phyloP scores from a whole-genome alignment of 371 early-diverging fungal genomes.

The Funneliformis caledonium region DNA sequence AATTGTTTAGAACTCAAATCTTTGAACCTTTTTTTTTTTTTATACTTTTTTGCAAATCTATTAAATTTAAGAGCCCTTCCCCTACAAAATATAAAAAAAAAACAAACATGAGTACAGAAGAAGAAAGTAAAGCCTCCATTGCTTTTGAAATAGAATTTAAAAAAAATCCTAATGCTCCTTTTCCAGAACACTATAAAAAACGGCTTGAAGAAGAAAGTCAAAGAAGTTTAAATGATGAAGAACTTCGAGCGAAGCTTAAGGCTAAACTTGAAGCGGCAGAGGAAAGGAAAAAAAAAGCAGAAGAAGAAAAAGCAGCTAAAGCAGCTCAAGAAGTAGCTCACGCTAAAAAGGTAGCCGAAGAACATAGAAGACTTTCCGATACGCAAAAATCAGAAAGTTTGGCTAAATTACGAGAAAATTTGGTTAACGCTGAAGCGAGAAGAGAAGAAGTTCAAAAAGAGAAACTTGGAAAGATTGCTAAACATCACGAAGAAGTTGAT shows the following conservation, averaged over 20 bases:
- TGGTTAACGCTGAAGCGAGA: constrained; percentile 12
- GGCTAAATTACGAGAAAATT: constrained; percentile 30
- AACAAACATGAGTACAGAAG: constrained; percentile 8
- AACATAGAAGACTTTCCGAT: constrained; percentile 31
- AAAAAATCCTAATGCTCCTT: constrained; percentile 23
- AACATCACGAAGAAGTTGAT: background rate
- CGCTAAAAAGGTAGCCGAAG: constrained; percentile 31
- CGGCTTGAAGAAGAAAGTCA: background rate
- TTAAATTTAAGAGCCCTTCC: background rate
- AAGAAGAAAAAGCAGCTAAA: background rate
- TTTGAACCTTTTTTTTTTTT: no score
- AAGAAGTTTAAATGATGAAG: constrained; percentile 19
- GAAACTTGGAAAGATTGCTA: background rate
- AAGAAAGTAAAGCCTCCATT: background rate
- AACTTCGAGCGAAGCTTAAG: constrained; percentile 10
- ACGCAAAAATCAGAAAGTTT: background rate
- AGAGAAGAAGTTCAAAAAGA: constrained; percentile 6
- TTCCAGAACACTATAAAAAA: constrained; percentile 10
- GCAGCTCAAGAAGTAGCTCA: constrained; percentile 36
- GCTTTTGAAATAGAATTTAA: constrained; percentile 36
- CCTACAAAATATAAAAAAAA: background rate
- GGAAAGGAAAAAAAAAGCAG: constrained; percentile 33
- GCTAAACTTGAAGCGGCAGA: constrained; percentile 31
- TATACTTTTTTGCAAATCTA: no score
- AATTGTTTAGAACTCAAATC: no score